phyloP scores from a whole-genome alignment of 805 yeast genomes.

The Tanozyma kutaoensis region DNA sequence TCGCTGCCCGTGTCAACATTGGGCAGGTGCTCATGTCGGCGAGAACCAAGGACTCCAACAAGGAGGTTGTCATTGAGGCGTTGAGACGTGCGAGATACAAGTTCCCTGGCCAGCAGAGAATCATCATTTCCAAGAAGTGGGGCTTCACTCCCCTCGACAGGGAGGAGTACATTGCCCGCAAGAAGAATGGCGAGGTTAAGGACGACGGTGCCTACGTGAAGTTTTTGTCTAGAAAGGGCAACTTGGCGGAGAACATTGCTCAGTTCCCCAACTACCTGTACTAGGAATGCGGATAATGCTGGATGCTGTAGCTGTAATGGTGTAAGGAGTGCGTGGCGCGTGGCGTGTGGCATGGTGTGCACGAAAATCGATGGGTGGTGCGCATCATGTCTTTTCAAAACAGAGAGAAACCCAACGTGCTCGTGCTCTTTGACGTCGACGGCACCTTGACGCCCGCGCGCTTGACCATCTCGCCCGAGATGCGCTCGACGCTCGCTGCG shows the following conservation, averaged over 20 bases:
- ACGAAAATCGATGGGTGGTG: background rate
- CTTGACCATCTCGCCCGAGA: constrained; percentile 61
- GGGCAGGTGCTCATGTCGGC: constrained; percentile 97
- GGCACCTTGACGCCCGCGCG: constrained; percentile 99
- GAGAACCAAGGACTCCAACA: constrained; percentile 97
- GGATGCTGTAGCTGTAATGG: constrained; percentile 11
- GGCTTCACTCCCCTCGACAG: constrained; percentile 99
- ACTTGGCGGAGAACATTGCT: constrained; percentile 79
- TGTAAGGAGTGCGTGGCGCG: background rate
- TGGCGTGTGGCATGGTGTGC: background rate
- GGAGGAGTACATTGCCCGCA: constrained; percentile 87
- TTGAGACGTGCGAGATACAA: constrained; percentile 99
- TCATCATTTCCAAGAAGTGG: constrained; percentile 99
- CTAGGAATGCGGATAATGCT: too few relatives aligned
- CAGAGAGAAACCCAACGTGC: constrained; percentile 71
- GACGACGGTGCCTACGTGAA: constrained; percentile 99
- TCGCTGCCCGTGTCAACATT: constrained; percentile 97
- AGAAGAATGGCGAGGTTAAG: constrained; percentile 96
- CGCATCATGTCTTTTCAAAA: constrained; percentile 45
- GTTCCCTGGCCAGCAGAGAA: constrained; percentile 99
- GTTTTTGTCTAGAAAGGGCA: constrained; percentile 96
- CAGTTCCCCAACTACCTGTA: constrained; percentile 84
- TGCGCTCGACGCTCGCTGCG: constrained; percentile 53
- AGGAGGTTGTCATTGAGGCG: constrained; percentile 96
- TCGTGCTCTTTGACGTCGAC: constrained; percentile 94